Evolutionary conservation across 495 filamentous ascomycete genomes (phyloP), one percentile per base, ranked within the genome.

Genomic region (Lasiosphaeris hirsuta): DNA sequence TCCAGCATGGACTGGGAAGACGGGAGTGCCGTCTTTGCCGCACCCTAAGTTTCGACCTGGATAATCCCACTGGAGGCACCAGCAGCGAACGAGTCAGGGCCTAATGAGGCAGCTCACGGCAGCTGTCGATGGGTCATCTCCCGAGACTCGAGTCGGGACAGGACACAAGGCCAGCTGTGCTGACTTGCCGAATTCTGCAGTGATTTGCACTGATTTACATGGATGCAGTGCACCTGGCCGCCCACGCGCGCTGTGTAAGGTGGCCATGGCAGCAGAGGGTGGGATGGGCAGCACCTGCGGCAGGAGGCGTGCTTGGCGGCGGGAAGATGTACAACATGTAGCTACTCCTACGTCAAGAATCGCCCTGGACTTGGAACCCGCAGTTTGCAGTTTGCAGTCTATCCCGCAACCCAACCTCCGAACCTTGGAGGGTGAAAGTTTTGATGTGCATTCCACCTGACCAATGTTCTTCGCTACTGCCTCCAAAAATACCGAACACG

Each of bases 121-220:
- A 10, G 35, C 23, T 4, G 23, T 15, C 10, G 15, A 13, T 2
- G 14, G 43, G 43, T 23, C 41, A 23, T 19, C 15, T 30, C 23
- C 23, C 23, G 23, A 30, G 23, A 30, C 35, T 15, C 34, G 49
- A 39, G n/a, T 40, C 15, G 34, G 35, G 9, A 35, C 53, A 33
- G 53, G 34, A 37, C 36, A 33, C 42, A 10, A 11, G 49, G 49
- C 36, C 15, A 51, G n/a, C 14, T 8, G 35, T 47, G 53, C 41
- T 58, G 23, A 41, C 45, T 42, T 60, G 39, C 54, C 58, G 35
- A 57, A 44, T 44, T 60, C 46, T 42, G 58, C 54, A 56, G 42
- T 45, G 57, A 59, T 59, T 18, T 56, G 53, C 57, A 39, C 18
- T 47, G 19, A 56, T 59, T 34, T 47, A 19, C 55, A 38, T 18